A percentile compares a stretch with the other conserved stretches of the same genome.
These are phyloP conservation scores for Penicillium subrubescens DNA, from an alignment of 495 filamentous ascomycete genomes.

Conservation along the genomic window DNA sequence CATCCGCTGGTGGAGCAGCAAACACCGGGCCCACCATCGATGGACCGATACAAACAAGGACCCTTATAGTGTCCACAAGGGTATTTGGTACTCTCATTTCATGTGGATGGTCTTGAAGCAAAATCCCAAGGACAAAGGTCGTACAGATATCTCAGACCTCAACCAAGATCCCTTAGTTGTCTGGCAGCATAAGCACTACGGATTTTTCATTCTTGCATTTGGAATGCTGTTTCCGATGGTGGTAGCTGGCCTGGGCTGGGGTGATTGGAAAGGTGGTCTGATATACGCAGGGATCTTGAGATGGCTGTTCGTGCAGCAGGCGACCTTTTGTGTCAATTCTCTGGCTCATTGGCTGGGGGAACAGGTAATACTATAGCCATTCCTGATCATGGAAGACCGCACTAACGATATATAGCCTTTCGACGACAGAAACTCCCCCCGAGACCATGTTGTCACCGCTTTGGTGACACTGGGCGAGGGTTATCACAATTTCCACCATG, in stretches of 20 bases:
- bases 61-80: slow-evolving; percentile 93
- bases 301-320: slow-evolving; percentile 91
- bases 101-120: slow-evolving; percentile 87
- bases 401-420: slow-evolving; percentile 60
- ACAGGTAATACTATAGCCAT: slow-evolving; percentile 32
- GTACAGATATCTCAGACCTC: slow-evolving; percentile 88
- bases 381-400: neutral
- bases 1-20: slow-evolving; percentile 89
- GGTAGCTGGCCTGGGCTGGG: slow-evolving; percentile 78
- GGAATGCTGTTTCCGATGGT: slow-evolving; percentile 76
- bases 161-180: slow-evolving; percentile 87
- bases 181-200: slow-evolving; percentile 85
- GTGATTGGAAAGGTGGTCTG: slow-evolving; percentile 80
- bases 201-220: slow-evolving; percentile 77
- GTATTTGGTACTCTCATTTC: slow-evolving; percentile 85
- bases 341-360: slow-evolving; percentile 94
- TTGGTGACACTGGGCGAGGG: slow-evolving; percentile 89
- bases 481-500: slow-evolving; percentile 97
- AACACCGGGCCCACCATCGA: slow-evolving; percentile 90
- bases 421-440: slow-evolving; percentile 90
- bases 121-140: slow-evolving; percentile 79
- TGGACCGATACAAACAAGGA: slow-evolving; percentile 96
- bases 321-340: slow-evolving; percentile 96
- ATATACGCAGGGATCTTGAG: slow-evolving; percentile 87
- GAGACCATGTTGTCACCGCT: slow-evolving; percentile 88